Evolutionary conservation across 768 basidiomycete genomes (phyloP), one percentile per base, ranked within the genome.

Genomic region (Pulveroboletus frians): DNA sequence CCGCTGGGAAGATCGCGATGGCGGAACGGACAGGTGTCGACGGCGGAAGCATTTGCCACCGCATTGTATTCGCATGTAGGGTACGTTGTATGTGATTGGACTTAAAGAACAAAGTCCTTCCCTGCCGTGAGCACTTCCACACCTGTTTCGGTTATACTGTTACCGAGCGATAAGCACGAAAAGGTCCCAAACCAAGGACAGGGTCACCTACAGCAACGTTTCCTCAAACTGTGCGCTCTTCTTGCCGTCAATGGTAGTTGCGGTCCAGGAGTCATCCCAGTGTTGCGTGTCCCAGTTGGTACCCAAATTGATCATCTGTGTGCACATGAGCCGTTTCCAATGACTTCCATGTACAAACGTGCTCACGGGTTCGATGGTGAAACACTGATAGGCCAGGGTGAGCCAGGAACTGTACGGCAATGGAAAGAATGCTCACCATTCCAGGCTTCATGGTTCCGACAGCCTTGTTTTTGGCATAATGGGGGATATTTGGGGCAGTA

Each of bases 201-300:
- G 43, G 14, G 18, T 43, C 34, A 79, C 92, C 59, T 61, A 94
- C 93, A 99, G 68, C 31, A 99, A 72, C 1, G 95, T 97, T 62
- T 99, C 96, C 67, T 99, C 96, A 63, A 97, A 99, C 62, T 99
- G 96, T 1, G 96, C 96, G 52, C 90, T 93, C 48, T 79, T 75
- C 66, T 87, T 88, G 20, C 93, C 95, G 68, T 97, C 95, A 11
- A 78, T 69, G 5, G 96, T 99, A 18, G 87, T 91, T 1, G 94
- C 92, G 3, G 95, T 98, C 95, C 95, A 98, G 62, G 92, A 85
- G 66, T 95, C 92, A 29, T 86, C 85, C 93, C 93, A 92, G 64
- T 92, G 90, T 18, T 84, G 74, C 47, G 81, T 79, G 27, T 79
- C 79, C 83, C 85, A 88, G 54, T 75, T 81, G 44, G 76, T 75